phyloP scores from a whole-genome alignment of 352 stramenopile species.

The Lagenidium sp. region DNA sequence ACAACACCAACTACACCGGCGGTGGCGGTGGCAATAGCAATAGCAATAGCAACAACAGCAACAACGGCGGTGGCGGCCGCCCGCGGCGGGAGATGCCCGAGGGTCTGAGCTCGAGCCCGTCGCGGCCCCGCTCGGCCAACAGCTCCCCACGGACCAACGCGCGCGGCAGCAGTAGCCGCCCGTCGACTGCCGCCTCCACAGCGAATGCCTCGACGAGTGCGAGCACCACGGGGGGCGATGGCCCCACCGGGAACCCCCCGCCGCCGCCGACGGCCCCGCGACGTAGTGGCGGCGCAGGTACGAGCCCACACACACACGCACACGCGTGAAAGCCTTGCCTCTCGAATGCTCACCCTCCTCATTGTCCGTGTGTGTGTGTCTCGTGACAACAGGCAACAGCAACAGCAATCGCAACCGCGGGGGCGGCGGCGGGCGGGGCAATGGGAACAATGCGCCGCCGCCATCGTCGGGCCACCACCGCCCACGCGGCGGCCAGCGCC shows the following conservation, averaged over 20 bases:
- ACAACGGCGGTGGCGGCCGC: too few species aligned
- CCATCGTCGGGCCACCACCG: too few species aligned
- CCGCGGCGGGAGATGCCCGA: slow-evolving; percentile 18
- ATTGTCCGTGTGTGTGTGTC: too few species aligned
- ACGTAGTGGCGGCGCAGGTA: neutral
- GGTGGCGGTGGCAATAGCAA: too few species aligned
- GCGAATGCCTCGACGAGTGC: neutral
- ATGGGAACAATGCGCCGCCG: too few species aligned
- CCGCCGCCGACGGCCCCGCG: slow-evolving; percentile 3
- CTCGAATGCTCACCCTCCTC: too few species aligned
- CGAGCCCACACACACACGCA: too few species aligned
- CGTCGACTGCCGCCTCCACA: neutral
- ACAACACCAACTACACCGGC: too few species aligned
- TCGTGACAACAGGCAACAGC: too few species aligned
- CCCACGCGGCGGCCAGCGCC: too few species aligned
- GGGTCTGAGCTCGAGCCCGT: slow-evolving; percentile 6
- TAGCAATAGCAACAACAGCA: too few species aligned
- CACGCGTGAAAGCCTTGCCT: too few species aligned
- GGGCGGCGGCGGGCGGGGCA: slow-evolving; percentile 3
- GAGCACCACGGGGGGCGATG: neutral
- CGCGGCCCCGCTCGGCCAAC: neutral
- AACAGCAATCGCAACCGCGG: slow-evolving; percentile 1
- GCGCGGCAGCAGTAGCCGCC: neutral
- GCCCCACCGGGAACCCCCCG: neutral
- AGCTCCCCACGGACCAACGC: slow-evolving; percentile 4